These are phyloP conservation scores for Pichia sp. DNA, from an alignment of 1,139 yeast genomes.

Conservation along the genomic window DNA sequence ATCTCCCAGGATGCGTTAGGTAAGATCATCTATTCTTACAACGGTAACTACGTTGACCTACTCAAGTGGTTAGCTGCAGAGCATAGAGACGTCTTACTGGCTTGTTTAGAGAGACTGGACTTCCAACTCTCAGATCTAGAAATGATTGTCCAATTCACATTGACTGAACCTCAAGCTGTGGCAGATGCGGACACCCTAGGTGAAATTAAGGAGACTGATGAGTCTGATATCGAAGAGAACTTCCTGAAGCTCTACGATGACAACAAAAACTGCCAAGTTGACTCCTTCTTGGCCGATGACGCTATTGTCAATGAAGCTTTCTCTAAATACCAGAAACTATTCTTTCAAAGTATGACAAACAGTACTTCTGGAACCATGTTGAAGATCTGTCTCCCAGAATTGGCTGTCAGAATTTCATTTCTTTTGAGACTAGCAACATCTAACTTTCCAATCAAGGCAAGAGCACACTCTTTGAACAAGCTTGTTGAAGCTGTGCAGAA, in stretches of 20 bases:
- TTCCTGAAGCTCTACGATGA: slow-evolving; percentile 18
- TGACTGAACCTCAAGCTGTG: slow-evolving; percentile 15
- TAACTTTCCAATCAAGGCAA: slow-evolving; percentile 48
- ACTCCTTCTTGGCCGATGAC: slow-evolving; percentile 33
- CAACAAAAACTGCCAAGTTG: slow-evolving; percentile 19
- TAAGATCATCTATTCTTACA: slow-evolving; percentile 19
- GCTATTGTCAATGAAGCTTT: slow-evolving; percentile 36
- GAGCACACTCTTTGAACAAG: slow-evolving; percentile 40
- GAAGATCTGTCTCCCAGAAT: slow-evolving; percentile 25
- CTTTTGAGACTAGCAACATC: slow-evolving; percentile 49
- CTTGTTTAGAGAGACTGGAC: slow-evolving; percentile 33
- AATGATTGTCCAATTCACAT: slow-evolving; percentile 58
- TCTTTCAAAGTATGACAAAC: slow-evolving; percentile 31
- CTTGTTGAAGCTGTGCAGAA: slow-evolving; percentile 33
- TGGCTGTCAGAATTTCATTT: slow-evolving; percentile 38
- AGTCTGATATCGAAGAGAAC: slow-evolving; percentile 9
- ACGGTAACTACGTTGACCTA: slow-evolving; percentile 32
- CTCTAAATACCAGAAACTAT: slow-evolving; percentile 34
- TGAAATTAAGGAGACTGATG: slow-evolving; percentile 18
- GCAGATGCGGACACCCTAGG: slow-evolving; percentile 26
- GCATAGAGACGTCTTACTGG: slow-evolving; percentile 36
- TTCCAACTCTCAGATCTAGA: slow-evolving; percentile 53
- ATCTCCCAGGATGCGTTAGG: slow-evolving; percentile 26
- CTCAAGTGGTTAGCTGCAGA: slow-evolving; percentile 39
- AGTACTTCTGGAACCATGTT: slow-evolving; percentile 29